phyloP scores from a whole-genome alignment of 176 grass and related monocot genomes.

The Triticum dicoccoides region DNA sequence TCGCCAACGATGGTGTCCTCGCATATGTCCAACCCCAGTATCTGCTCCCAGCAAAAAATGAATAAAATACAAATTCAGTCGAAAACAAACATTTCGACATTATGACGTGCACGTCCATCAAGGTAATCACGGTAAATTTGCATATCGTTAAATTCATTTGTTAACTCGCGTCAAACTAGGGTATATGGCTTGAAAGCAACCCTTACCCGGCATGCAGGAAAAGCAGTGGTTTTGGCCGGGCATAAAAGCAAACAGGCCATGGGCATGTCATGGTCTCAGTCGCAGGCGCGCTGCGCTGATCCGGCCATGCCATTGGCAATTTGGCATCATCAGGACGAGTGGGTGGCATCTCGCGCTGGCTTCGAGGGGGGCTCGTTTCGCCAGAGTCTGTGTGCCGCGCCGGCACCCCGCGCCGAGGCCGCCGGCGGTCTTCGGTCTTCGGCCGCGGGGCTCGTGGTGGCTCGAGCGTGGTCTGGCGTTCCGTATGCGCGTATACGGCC shows the following conservation, averaged over 20 bases:
- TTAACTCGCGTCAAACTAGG: background rate
- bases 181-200: background rate
- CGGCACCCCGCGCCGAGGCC: background rate
- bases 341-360: conserved; percentile 6
- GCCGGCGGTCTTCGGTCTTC: too few species aligned
- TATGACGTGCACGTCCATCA: background rate
- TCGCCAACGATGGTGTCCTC: conserved; percentile 93
- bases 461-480: background rate
- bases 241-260: conserved; percentile 46
- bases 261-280: background rate
- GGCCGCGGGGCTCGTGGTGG: background rate
- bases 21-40: conserved; percentile 94
- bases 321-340: background rate
- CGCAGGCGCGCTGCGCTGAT: background rate
- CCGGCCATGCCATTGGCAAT: background rate
- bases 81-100: background rate
- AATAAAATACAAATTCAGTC: background rate
- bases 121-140: background rate
- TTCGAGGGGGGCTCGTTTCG: background rate
- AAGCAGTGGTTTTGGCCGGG: conserved; percentile 11
- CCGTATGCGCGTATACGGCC: background rate
- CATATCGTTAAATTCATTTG: background rate
- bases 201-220: background rate
- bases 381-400: background rate
- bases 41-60: conserved; percentile 30